Percentiles rank a stretch among this genome's conserved stretches.
Conservation (phyloP, 352 stramenopile species). For the Globisporangium spinosum region DNA sequence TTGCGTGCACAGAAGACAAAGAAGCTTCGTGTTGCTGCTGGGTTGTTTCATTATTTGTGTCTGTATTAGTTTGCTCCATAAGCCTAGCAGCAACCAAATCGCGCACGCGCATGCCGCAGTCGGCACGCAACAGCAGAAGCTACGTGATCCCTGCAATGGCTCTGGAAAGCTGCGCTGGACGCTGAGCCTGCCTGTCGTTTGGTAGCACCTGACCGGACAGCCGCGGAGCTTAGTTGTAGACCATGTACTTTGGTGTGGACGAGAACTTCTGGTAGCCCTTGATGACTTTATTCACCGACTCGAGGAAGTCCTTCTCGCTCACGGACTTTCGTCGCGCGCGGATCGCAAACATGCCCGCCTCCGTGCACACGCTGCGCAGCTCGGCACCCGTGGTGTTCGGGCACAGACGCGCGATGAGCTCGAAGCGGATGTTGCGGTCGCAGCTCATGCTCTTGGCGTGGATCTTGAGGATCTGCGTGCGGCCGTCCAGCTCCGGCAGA, state of each 20-base stretch:
- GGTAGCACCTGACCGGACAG: neutral
- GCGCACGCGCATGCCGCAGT: neutral
- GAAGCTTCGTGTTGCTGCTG: neutral
- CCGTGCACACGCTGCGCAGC: conserved; percentile 97
- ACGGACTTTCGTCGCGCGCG: conserved; percentile 97
- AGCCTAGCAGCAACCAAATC: neutral
- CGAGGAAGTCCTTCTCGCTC: conserved; percentile 99
- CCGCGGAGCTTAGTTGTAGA: conserved; percentile 89
- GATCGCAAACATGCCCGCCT: conserved; percentile 99
- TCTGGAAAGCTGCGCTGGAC: neutral
- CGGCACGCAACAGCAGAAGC: neutral
- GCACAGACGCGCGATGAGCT: conserved; percentile 96
- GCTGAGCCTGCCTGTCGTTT: neutral
- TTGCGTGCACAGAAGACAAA: conserved; percentile 5
- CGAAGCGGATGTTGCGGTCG: conserved; percentile 98
- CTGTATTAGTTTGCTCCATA: conserved; percentile 7
- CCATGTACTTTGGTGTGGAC: conserved; percentile 99
- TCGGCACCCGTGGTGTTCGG: conserved; percentile 99
- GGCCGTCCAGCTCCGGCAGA: conserved; percentile 96
- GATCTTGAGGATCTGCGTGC: conserved; percentile 99
- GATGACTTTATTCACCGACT: conserved; percentile 99
- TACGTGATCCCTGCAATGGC: neutral
- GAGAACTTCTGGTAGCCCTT: conserved; percentile 99
- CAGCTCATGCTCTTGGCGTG: conserved; percentile 99
- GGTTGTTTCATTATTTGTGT: neutral